Evolutionary conservation across 345 rosid genomes (phyloP), one percentile per base, ranked within the genome.

Genomic region (Corymbia maculata): DNA sequence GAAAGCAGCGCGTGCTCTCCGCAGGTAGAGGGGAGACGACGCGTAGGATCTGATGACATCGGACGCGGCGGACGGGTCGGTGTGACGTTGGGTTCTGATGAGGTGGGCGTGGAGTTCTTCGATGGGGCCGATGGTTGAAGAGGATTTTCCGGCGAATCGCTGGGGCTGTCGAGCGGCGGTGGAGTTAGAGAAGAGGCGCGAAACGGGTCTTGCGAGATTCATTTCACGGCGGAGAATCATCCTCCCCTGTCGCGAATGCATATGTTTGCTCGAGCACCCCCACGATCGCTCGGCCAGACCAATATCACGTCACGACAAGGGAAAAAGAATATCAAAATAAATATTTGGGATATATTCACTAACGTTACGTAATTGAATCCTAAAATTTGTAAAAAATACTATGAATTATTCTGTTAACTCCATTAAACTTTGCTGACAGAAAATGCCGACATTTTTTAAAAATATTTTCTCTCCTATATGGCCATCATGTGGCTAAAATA

Each of bases 11-110:
- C 85, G 89, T 68, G 95, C 94, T 88, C 90, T 87, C 86, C 59
- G 87, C 49, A 92, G 82, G 88, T 79, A 86, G 86, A 88, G 86
- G 13, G 94, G 88, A 85, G 91, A 91, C 61, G 93, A 88, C 86
- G 91, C 93, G 88, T 95, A 95, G 57, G 93, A 89, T 79, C 88
- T 91, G 91, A 95, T 66, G 47, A 95, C 93, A 6, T 86, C 86
- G 70, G 94, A 89, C 13, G 92, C 88, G 6, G 94, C 89, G 61
- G 52, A 89, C 0, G 93, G 92, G 91, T 94, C 90, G 8, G 86
- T 85, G 89, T 91, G 93, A 88, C 84, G 92, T 17, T 88, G 87
- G 85, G 88, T 84, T 84, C 91, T 90, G 70, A 94, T 91, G 88
- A 94, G 94, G 47, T 26, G 91, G 5, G 91, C 94, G 53, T 93